phyloP scores from a whole-genome alignment of 805 yeast species.

The Wickerhamomyces tratensis region DNA sequence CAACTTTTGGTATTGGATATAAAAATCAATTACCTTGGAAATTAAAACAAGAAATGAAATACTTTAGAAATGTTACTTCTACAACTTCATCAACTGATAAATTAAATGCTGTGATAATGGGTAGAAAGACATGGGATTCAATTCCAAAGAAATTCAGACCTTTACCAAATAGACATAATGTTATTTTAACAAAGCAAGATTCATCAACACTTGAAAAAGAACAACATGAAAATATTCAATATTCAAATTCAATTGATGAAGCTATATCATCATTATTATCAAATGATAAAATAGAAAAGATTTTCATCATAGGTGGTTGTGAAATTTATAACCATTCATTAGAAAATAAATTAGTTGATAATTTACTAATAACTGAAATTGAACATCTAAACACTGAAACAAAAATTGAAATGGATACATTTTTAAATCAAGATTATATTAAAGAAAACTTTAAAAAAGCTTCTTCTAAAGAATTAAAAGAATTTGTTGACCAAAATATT shows the following conservation, averaged over 20 bases:
- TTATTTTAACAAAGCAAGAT: slow-evolving; percentile 53
- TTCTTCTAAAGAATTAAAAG: slow-evolving; percentile 24
- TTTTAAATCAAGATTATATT: slow-evolving; percentile 32
- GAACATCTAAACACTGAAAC: slow-evolving; percentile 18
- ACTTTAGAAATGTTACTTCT: slow-evolving; percentile 68
- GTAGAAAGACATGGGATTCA: slow-evolving; percentile 92
- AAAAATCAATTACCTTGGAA: slow-evolving; percentile 86
- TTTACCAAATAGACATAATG: slow-evolving; percentile 62
- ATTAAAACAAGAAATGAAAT: slow-evolving; percentile 74
- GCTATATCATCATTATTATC: slow-evolving; percentile 28
- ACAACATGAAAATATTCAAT: slow-evolving; percentile 14
- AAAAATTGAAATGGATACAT: slow-evolving; percentile 55
- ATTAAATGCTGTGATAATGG: slow-evolving; percentile 85
- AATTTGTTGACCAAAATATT: slow-evolving; percentile 25
- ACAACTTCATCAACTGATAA: slow-evolving; percentile 22
- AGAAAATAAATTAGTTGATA: slow-evolving; percentile 32
- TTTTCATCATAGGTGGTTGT: slow-evolving; percentile 90
- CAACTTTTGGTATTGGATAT: slow-evolving; percentile 76
- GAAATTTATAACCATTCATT: slow-evolving; percentile 63
- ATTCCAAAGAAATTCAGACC: slow-evolving; percentile 84
- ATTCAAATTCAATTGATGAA: slow-evolving; percentile 32
- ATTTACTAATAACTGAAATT: slow-evolving; percentile 66
- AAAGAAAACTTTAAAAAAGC: slow-evolving; percentile 27
- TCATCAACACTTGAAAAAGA: slow-evolving; percentile 7
- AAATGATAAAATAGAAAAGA: slow-evolving; percentile 33